These are phyloP conservation scores for Sonneratia caseolaris DNA, from an alignment of 345 rosid genomes.

Conservation along the genomic window DNA sequence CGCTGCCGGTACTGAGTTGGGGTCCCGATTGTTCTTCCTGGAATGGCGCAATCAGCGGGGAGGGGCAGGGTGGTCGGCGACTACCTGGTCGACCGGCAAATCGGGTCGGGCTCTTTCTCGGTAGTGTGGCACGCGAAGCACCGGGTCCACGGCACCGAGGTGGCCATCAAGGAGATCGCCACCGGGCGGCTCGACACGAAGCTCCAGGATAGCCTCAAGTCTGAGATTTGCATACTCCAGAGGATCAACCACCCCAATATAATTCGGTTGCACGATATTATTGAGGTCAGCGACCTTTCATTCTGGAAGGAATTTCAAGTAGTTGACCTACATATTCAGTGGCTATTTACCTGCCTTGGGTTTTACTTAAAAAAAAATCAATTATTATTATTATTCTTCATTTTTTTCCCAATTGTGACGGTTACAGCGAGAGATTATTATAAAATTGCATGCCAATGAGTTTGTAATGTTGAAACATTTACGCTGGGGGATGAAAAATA, in stretches of 20 bases:
- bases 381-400: not conserved
- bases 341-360: too few relatives aligned
- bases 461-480: not conserved
- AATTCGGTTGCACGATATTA: slow-evolving; percentile 73
- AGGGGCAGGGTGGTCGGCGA: slow-evolving; percentile 79
- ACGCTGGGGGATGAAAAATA: not conserved
- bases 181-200: slow-evolving; percentile 56
- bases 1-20: not conserved
- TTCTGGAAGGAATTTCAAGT: not conserved
- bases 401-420: not conserved
- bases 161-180: slow-evolving; percentile 92
- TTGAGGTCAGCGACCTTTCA: slow-evolving; percentile 40
- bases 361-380: not conserved
- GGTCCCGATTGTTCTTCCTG: not conserved
- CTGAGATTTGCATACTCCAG: slow-evolving; percentile 72
- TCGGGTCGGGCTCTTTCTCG: slow-evolving; percentile 98
- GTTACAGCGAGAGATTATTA: not conserved
- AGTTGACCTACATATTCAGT: not conserved
- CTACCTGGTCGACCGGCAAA: slow-evolving; percentile 62
- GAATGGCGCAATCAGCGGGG: slow-evolving; percentile 62
- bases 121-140: slow-evolving; percentile 93
- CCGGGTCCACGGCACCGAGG: slow-evolving; percentile 77
- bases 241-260: slow-evolving; percentile 79
- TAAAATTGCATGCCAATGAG: not conserved
- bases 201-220: slow-evolving; percentile 83